A percentile compares a stretch with the other conserved stretches of the same genome.
Conservation (phyloP, 108 stramenopile genomes). For the Cyclostephanos tholiformis region DNA sequence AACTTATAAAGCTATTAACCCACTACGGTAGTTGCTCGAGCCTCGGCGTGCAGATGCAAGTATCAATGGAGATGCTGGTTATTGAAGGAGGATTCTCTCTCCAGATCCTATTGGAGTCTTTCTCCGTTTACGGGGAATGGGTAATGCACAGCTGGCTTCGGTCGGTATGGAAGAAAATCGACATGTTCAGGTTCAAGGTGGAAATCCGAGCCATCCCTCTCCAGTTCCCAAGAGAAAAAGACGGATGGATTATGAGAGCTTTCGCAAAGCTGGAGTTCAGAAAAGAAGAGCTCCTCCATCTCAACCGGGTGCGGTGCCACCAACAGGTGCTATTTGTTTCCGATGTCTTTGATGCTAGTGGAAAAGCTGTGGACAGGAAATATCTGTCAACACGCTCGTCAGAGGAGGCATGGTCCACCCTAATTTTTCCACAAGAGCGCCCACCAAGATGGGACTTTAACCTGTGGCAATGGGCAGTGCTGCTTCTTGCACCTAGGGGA, state of each 20-base stretch:
- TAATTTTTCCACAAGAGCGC: neutral
- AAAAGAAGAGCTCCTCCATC: neutral
- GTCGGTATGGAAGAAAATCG: neutral
- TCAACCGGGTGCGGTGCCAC: neutral
- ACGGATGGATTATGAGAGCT: neutral
- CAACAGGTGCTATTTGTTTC: neutral
- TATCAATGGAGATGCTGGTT: neutral
- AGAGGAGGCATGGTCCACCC: neutral
- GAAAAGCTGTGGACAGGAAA: neutral
- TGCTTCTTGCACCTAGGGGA: neutral
- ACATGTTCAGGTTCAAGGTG: neutral
- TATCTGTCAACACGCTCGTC: neutral
- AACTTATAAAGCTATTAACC: too few species aligned
- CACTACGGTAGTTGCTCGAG: too few species aligned
- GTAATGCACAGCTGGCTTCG: slow-evolving; percentile 7
- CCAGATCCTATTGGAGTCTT: neutral
- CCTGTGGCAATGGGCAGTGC: neutral
- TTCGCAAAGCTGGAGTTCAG: neutral
- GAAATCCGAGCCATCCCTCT: too few species aligned
- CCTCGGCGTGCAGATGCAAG: neutral
- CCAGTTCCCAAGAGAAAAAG: neutral
- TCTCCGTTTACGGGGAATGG: neutral
- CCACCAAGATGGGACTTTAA: neutral
- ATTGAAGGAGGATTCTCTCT: neutral
- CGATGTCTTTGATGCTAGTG: neutral